Evolutionary conservation across 768 basidiomycete genomes (phyloP).

Genomic region (Auricularia sp.): DNA sequence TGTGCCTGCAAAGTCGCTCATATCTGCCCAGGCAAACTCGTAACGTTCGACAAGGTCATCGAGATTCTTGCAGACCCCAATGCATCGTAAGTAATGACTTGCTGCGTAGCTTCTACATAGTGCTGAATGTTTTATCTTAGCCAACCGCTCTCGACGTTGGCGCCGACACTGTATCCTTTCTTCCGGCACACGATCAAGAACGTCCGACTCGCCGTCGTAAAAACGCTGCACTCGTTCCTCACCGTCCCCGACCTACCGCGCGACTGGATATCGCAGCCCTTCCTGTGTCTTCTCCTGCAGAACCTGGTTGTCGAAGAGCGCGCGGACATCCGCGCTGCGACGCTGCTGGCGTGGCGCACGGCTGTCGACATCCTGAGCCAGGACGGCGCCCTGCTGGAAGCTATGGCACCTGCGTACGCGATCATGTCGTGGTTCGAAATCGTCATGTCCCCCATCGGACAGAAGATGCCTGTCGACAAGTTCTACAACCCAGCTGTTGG

Average conservation of each 20-base stretch:
- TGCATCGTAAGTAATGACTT: conserved; percentile 52
- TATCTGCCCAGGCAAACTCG: conserved; percentile 55
- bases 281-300: conserved; percentile 82
- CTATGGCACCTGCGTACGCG: conserved; percentile 44
- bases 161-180: conserved; percentile 87
- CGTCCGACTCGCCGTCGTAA: conserved; percentile 87
- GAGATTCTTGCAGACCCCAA: conserved; percentile 55
- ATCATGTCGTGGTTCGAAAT: conserved; percentile 79
- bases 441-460: conserved; percentile 83
- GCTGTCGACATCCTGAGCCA: conserved; percentile 44
- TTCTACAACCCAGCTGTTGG: conserved; percentile 59
- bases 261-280: conserved; percentile 70
- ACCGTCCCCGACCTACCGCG: conserved; percentile 57
- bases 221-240: conserved; percentile 82
- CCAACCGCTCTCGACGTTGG: conserved; percentile 69
- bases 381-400: conserved; percentile 36
- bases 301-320: conserved; percentile 91
- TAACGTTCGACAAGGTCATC: conserved; percentile 70
- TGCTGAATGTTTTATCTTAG: conserved; percentile 27
- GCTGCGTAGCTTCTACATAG: conserved; percentile 1
- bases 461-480: conserved; percentile 53
- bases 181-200: conserved; percentile 93
- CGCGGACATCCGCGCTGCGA: conserved; percentile 65
- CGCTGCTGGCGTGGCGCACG: conserved; percentile 62
- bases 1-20: neutral